phyloP scores from a whole-genome alignment of 2,329 filamentous ascomycete species.

The Aspergillus alliaceus region DNA sequence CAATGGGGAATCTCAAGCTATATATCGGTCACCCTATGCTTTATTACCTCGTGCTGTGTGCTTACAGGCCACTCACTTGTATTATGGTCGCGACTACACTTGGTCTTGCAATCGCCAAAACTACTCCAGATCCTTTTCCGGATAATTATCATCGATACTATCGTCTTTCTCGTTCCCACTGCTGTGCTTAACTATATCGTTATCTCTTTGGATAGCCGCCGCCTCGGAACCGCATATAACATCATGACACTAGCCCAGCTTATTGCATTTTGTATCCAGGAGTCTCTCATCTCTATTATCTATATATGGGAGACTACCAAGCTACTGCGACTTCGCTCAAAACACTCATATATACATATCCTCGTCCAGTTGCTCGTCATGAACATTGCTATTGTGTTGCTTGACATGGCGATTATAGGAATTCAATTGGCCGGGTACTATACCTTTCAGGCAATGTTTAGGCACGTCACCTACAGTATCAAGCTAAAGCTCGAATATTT shows the following conservation, averaged over 20 bases:
- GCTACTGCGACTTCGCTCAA: constrained; percentile 33
- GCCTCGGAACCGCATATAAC: constrained; percentile 27
- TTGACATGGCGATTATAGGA: no score
- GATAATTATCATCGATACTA: constrained; percentile 42
- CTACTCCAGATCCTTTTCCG: constrained; percentile 34
- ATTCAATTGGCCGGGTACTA: no score
- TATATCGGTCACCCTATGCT: constrained; percentile 34
- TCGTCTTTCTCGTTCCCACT: constrained; percentile 40
- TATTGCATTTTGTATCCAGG: constrained; percentile 53
- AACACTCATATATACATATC: no score
- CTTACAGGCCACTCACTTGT: constrained; percentile 47
- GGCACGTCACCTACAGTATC: no score
- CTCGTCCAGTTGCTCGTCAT: no score
- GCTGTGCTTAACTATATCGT: constrained; percentile 39
- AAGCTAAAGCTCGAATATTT: no score
- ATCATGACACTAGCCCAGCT: constrained; percentile 53
- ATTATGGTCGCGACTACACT: constrained; percentile 46
- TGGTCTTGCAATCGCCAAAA: constrained; percentile 35
- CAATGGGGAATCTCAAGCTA: constrained; percentile 24
- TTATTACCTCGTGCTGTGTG: constrained; percentile 42
- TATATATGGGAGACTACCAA: constrained; percentile 52
- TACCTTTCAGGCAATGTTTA: no score
- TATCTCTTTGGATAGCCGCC: constrained; percentile 17
- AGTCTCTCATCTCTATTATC: constrained; percentile 49
- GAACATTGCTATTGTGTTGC: no score